phyloP scores from a whole-genome alignment of 2,329 filamentous ascomycete species.

The Alternaria ethzedia region DNA sequence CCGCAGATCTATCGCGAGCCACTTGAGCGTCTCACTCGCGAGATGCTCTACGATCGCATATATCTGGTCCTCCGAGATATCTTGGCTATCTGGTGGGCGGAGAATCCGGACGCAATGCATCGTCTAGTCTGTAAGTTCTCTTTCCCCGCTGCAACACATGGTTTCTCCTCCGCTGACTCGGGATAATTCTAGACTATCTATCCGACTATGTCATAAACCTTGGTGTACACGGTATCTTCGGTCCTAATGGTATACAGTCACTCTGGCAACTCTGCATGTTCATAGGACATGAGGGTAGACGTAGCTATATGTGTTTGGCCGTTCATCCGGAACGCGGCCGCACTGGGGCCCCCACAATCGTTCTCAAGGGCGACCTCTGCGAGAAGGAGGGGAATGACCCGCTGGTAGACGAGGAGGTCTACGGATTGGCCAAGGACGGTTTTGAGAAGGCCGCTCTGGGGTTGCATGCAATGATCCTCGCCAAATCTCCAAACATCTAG shows the following conservation, averaged over 20 bases:
- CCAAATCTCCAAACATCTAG: too few species aligned
- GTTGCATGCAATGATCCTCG: not conserved
- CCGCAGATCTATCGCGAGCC: not conserved
- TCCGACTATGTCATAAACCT: not conserved
- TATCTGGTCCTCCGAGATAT: not conserved
- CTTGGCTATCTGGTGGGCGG: not conserved
- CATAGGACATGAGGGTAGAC: constrained; percentile 7
- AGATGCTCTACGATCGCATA: constrained; percentile 3
- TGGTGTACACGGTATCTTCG: constrained; percentile 3
- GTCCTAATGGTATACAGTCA: constrained; percentile 4
- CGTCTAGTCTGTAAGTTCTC: not conserved
- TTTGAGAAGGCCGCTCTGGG: constrained; percentile 3
- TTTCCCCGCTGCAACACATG: not conserved
- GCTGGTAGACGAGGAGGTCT: not conserved
- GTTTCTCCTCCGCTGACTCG: not conserved
- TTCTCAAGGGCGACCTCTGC: constrained; percentile 5
- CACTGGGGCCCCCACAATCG: not conserved
- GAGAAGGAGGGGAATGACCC: constrained; percentile 7
- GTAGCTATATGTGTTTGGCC: constrained; percentile 13
- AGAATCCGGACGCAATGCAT: not conserved
- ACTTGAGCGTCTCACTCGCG: not conserved
- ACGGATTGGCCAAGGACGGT: constrained; percentile 5
- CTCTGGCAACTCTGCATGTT: constrained; percentile 7
- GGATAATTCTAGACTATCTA: not conserved
- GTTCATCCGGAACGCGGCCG: not conserved